These are phyloP conservation scores for Flaveria sonorensis DNA, from an alignment of 129 eudicot species.

Conservation along the genomic window DNA sequence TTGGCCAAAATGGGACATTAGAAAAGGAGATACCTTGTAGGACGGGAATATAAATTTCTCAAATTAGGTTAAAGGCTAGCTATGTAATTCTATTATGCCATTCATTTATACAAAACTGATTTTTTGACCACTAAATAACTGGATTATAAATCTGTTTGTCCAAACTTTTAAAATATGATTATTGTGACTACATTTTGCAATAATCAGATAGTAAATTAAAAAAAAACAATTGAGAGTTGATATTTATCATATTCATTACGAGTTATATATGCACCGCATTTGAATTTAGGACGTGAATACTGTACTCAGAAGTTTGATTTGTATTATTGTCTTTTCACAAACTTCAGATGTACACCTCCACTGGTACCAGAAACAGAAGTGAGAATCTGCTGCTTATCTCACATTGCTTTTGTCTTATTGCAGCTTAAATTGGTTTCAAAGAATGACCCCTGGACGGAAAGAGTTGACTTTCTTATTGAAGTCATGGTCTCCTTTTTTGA, in stretches of 20 bases:
- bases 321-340: not conserved
- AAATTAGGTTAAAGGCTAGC: not conserved
- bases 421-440: conserved; percentile 90
- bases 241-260: not conserved
- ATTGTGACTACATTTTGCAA: not conserved
- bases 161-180: not conserved
- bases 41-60: not conserved
- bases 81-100: not conserved
- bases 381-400: conserved; percentile 16
- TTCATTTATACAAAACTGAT: too few species aligned
- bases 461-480: conserved; percentile 94
- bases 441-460: conserved; percentile 90
- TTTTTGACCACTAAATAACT: not conserved
- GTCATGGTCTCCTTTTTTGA: conserved; percentile 93
- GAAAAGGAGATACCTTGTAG: not conserved
- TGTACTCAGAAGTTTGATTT: not conserved
- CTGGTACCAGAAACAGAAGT: conserved; percentile 9
- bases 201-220: not conserved
- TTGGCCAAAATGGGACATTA: not conserved
- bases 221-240: not conserved
- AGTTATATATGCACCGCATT: not conserved
- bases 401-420: conserved; percentile 24
- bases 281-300: not conserved
- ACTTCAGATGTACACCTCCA: not conserved
- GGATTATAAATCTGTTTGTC: not conserved